Evolutionary conservation across 192 early-diverging fungal species (phyloP).

Genomic region (Coemansia furcata): DNA sequence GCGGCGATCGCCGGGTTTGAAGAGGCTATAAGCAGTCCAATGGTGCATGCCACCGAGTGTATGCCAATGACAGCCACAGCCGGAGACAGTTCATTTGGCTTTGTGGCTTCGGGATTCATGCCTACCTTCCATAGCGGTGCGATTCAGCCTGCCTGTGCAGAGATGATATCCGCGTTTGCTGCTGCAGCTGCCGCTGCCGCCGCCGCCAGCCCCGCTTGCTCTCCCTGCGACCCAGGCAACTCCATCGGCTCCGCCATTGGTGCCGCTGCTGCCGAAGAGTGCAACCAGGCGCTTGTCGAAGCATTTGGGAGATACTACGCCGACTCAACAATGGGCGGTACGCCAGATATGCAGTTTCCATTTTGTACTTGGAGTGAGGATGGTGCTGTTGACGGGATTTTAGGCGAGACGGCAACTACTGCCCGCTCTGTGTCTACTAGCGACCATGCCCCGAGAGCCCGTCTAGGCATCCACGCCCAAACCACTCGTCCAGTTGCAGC

Average conservation of each 20-base stretch:
- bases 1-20: conserved; percentile 26
- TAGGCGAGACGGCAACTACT: neutral
- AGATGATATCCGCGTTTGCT: conserved; percentile 24
- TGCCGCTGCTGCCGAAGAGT: conserved; percentile 1
- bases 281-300: conserved; percentile 13
- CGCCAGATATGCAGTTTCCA: neutral
- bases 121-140: neutral
- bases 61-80: neutral
- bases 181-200: conserved; percentile 5
- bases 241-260: neutral
- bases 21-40: neutral
- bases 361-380: neutral
- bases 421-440: neutral
- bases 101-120: conserved; percentile 14
- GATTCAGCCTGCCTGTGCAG: neutral
- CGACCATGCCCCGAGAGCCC: neutral
- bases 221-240: neutral
- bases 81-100: neutral
- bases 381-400: neutral
- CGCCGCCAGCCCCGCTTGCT: neutral
- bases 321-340: neutral
- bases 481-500: neutral
- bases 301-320: conserved; percentile 14
- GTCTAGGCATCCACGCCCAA: neutral
- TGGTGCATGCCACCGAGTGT: neutral